These are phyloP conservation scores for Russula abietina DNA, from an alignment of 768 basidiomycete genomes.

Conservation along the genomic window DNA sequence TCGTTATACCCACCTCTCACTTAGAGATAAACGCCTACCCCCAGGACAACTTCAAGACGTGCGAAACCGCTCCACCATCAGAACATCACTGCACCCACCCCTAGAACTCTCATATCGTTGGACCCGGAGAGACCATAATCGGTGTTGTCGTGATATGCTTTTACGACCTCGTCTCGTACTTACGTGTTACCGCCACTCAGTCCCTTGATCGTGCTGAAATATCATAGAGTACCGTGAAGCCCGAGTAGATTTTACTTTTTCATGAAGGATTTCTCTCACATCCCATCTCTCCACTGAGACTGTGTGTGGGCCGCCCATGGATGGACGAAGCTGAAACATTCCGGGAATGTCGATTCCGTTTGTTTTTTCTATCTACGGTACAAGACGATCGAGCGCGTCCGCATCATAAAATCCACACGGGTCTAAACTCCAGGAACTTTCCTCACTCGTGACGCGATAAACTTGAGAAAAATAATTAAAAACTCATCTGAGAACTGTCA, in stretches of 20 bases:
- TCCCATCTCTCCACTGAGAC: not conserved
- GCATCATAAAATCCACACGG: not conserved
- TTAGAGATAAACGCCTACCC: not conserved
- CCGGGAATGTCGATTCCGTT: not conserved
- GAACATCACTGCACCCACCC: not conserved
- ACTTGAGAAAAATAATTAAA: not conserved
- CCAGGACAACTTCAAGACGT: not conserved
- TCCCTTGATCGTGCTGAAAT: not conserved
- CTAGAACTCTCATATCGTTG: too few species aligned
- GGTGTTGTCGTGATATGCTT: too few species aligned
- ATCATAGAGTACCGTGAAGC: too few species aligned
- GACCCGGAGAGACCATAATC: not conserved
- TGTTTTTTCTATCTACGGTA: not conserved
- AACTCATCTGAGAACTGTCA: not conserved
- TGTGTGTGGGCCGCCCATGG: not conserved
- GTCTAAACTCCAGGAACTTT: not conserved
- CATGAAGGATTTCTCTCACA: not conserved
- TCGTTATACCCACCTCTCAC: not conserved
- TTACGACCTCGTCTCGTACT: not conserved
- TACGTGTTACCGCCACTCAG: not conserved
- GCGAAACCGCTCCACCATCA: not conserved
- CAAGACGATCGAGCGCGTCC: not conserved
- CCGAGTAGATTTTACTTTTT: not conserved
- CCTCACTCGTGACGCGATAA: not conserved
- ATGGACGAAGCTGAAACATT: not conserved